phyloP scores from a whole-genome alignment of 768 basidiomycete species.

The Cyclocybe cylindracea region DNA sequence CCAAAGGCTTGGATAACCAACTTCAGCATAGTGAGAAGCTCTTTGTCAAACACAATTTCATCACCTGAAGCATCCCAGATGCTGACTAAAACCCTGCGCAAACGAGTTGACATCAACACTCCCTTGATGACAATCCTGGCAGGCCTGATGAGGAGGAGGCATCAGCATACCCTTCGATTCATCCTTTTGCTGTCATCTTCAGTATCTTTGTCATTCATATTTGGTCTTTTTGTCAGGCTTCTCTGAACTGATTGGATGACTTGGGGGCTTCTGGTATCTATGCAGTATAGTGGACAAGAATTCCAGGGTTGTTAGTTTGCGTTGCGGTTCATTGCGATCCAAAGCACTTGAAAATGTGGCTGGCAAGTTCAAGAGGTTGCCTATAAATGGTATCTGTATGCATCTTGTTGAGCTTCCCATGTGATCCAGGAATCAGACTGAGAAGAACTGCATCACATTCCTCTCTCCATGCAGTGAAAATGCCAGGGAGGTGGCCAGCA shows the following conservation, averaged over 20 bases:
- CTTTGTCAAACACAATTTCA: conserved; percentile 27
- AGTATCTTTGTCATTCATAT: background rate
- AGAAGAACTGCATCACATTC: conserved; percentile 18
- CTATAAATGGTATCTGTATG: background rate
- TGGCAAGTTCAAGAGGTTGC: conserved; percentile 24
- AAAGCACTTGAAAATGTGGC: conserved; percentile 32
- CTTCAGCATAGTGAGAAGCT: conserved; percentile 20
- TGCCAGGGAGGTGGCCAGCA: conserved; percentile 2
- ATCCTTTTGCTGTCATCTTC: conserved; percentile 3
- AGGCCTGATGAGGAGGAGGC: background rate
- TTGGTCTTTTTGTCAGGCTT: conserved; percentile 10
- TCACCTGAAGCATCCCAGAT: conserved; percentile 24
- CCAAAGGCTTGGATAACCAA: conserved; percentile 25
- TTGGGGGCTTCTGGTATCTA: conserved; percentile 5
- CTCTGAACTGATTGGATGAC: background rate
- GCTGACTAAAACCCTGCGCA: background rate
- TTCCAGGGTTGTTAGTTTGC: conserved; percentile 29
- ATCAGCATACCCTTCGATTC: background rate
- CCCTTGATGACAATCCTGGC: background rate
- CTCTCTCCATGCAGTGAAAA: conserved; percentile 20
- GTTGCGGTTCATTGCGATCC: conserved; percentile 29
- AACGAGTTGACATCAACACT: conserved; percentile 4
- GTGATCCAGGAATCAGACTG: conserved; percentile 13
- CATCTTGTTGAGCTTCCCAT: background rate
- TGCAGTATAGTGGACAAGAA: conserved; percentile 30